Percentiles rank a stretch among this genome's conserved stretches.
These are phyloP conservation scores for Fusarium penzigii DNA, from an alignment of 2,329 filamentous ascomycete genomes.

Conservation along the genomic window DNA sequence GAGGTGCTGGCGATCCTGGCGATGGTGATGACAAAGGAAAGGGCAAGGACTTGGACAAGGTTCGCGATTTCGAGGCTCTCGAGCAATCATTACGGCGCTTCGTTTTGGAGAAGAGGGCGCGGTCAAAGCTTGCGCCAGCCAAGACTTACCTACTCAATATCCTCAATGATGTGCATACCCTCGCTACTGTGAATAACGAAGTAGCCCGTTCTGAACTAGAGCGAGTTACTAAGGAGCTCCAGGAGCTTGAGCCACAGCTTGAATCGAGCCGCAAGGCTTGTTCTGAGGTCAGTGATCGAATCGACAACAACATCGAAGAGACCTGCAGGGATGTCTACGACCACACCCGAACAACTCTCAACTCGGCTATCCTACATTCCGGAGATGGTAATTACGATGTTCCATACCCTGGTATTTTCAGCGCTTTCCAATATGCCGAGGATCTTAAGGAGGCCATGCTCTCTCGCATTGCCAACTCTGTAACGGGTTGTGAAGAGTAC, in stretches of 20 bases:
- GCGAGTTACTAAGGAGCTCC: constrained; percentile 76
- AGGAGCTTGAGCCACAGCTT: constrained; percentile 80
- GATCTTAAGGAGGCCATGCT: constrained; percentile 92
- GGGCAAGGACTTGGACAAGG: constrained; percentile 84
- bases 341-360: constrained; percentile 75
- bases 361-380: constrained; percentile 72
- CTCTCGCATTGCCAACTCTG: constrained; percentile 78
- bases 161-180: constrained; percentile 78
- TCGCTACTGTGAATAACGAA: constrained; percentile 85
- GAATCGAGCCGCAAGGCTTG: constrained; percentile 82
- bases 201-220: constrained; percentile 84
- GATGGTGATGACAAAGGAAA: constrained; percentile 69
- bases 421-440: constrained; percentile 88
- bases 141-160: constrained; percentile 95
- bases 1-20: constrained; percentile 57
- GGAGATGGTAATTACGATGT: constrained; percentile 80
- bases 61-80: constrained; percentile 84
- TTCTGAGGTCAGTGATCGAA: constrained; percentile 75
- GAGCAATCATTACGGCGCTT: constrained; percentile 89
- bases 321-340: constrained; percentile 86
- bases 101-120: constrained; percentile 91
- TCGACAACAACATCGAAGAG: constrained; percentile 80
- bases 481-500: constrained; percentile 79
- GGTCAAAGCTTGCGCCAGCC: constrained; percentile 92
- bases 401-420: constrained; percentile 81